A percentile compares a stretch with the other conserved stretches of the same genome.
These are phyloP conservation scores for Pseudogymnoascus sp. DNA, from an alignment of 2,329 filamentous ascomycete species.

Conservation along the genomic window DNA sequence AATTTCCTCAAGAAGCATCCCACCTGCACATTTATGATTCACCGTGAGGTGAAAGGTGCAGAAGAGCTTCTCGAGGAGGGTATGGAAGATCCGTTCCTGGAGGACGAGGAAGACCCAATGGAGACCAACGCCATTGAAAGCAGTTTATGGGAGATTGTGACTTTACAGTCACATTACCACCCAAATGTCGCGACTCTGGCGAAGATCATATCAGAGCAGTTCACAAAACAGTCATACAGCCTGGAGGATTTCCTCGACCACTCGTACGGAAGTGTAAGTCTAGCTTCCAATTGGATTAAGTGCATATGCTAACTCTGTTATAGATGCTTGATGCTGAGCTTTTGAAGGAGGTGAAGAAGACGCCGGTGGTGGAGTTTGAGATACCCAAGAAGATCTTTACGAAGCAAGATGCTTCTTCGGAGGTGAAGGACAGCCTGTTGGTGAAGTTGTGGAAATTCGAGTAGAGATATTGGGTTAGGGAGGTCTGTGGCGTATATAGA, in stretches of 20 bases:
- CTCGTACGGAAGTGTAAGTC: slow-evolving; percentile 70
- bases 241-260: slow-evolving; percentile 97
- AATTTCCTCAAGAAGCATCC: slow-evolving; percentile 89
- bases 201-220: slow-evolving; percentile 91
- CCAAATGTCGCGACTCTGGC: slow-evolving; percentile 92
- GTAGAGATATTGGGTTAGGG: not conserved
- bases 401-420: slow-evolving; percentile 35
- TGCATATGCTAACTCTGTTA: slow-evolving; percentile 27
- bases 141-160: slow-evolving; percentile 89
- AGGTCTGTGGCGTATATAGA: not conserved
- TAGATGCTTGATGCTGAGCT: slow-evolving; percentile 80
- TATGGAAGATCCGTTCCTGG: slow-evolving; percentile 65
- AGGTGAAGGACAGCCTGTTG: slow-evolving; percentile 46
- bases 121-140: slow-evolving; percentile 82
- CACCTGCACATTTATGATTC: slow-evolving; percentile 91
- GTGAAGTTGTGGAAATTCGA: slow-evolving; percentile 55
- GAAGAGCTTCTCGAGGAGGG: slow-evolving; percentile 54
- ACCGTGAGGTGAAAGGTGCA: slow-evolving; percentile 58
- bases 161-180: slow-evolving; percentile 87
- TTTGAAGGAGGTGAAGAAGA: slow-evolving; percentile 73
- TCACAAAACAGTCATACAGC: slow-evolving; percentile 91
- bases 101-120: slow-evolving; percentile 72
- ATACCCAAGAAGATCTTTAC: slow-evolving; percentile 53
- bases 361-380: slow-evolving; percentile 84
- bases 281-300: not conserved